These are phyloP conservation scores for Henckelia pumila DNA, from an alignment of 257 asterid species.

Conservation along the genomic window DNA sequence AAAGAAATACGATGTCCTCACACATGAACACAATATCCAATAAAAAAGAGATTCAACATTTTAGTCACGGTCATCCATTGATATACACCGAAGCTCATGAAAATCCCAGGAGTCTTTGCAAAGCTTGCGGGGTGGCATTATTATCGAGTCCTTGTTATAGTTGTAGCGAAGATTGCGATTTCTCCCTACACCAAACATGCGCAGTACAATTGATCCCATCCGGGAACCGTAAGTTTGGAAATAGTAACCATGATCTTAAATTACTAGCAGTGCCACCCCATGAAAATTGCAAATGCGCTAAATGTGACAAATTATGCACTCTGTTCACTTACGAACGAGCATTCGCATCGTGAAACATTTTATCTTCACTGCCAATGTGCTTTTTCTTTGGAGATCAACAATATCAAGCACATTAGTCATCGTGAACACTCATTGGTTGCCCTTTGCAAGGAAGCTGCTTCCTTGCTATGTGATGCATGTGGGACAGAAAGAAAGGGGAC, in stretches of 20 bases:
- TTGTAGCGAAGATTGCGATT: background rate
- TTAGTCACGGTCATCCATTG: background rate
- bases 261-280: background rate
- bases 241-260: accelerated
- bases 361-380: background rate
- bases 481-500: background rate
- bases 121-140: background rate
- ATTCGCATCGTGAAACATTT: too few species aligned
- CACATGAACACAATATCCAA: background rate
- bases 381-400: background rate
- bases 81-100: background rate
- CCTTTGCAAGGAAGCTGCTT: background rate
- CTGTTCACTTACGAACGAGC: background rate
- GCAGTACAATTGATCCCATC: background rate
- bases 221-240: background rate
- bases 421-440: background rate
- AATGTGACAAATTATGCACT: background rate
- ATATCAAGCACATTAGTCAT: background rate
- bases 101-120: background rate
- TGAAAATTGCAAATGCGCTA: background rate
- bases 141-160: background rate
- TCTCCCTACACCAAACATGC: background rate
- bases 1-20: background rate
- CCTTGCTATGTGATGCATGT: background rate
- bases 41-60: background rate